phyloP scores from a whole-genome alignment of 192 early-diverging fungal genomes.

The Chytriomyces sp. region DNA sequence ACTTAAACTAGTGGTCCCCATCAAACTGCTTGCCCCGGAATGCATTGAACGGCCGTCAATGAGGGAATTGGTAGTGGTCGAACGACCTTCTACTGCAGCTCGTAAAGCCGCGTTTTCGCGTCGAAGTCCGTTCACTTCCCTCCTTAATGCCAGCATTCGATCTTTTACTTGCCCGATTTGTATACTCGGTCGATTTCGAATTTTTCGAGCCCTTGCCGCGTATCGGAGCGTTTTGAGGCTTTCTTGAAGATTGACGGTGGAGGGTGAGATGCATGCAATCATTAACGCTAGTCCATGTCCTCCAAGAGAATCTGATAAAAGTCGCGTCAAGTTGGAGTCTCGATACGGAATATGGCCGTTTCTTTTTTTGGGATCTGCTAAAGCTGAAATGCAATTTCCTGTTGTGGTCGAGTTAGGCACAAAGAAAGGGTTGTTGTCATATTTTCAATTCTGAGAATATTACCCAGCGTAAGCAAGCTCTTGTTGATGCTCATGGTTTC shows the following conservation, averaged over 20 bases:
- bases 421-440: neutral
- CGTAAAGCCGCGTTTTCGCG: constrained; percentile 47
- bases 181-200: constrained; percentile 53
- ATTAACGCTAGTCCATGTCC: constrained; percentile 63
- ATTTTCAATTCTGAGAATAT: constrained; percentile 1
- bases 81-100: constrained; percentile 22
- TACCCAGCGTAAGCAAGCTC: constrained; percentile 60
- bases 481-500: constrained; percentile 65
- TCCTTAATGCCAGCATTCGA: constrained; percentile 39
- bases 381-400: constrained; percentile 61
- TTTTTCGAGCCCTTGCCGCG: constrained; percentile 51
- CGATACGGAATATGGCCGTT: constrained; percentile 63
- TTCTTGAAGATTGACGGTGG: constrained; percentile 73
- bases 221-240: constrained; percentile 66
- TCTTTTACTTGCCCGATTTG: constrained; percentile 47
- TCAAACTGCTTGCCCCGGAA: neutral
- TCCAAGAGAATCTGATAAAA: constrained; percentile 61
- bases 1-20: neutral
- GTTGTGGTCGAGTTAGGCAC: neutral
- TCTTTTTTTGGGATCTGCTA: constrained; percentile 49
- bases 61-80: neutral
- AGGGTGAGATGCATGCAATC: constrained; percentile 81
- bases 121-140: constrained; percentile 46
- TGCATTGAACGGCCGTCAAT: neutral
- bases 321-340: constrained; percentile 64